Conservation (phyloP, 2,329 filamentous ascomycete species). For the Neonectria ditissima region DNA sequence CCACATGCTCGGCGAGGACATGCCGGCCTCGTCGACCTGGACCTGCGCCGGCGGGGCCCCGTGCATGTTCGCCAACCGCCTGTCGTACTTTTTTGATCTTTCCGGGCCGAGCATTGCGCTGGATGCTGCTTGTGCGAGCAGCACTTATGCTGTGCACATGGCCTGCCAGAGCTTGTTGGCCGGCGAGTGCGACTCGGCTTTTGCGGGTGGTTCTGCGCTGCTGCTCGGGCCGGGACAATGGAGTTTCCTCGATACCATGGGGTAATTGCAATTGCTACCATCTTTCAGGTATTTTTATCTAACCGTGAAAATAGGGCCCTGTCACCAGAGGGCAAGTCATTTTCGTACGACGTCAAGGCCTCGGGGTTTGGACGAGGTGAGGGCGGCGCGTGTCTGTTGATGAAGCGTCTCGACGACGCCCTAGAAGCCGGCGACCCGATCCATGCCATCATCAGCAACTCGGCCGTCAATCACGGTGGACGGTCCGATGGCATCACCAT, state of each 20-base stretch:
- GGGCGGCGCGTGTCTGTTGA: no score
- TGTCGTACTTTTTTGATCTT: conserved; percentile 55
- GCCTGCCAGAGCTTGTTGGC: conserved; percentile 43
- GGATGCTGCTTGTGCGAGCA: conserved; percentile 50
- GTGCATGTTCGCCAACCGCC: conserved; percentile 52
- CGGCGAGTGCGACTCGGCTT: conserved; percentile 49
- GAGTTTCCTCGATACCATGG: no score
- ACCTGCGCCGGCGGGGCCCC: conserved; percentile 43
- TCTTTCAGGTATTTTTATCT: no score
- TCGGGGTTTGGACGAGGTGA: conserved; percentile 51
- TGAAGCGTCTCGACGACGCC: conserved; percentile 56
- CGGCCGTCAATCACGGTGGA: conserved; percentile 10
- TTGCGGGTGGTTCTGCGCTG: conserved; percentile 53
- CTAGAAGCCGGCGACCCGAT: conserved; percentile 53
- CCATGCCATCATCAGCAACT: conserved; percentile 49
- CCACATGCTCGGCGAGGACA: conserved; percentile 52
- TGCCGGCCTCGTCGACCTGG: conserved; percentile 22
- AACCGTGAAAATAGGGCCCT: no score
- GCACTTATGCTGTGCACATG: conserved; percentile 46
- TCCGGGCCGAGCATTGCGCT: conserved; percentile 50
- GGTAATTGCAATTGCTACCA: no score
- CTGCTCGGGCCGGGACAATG: no score
- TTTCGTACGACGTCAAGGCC: conserved; percentile 33
- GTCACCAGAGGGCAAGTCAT: not conserved
- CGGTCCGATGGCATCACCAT: conserved; percentile 50